These are phyloP conservation scores for Musa acuminata DNA, from an alignment of 176 grass and related monocot species.

Conservation along the genomic window DNA sequence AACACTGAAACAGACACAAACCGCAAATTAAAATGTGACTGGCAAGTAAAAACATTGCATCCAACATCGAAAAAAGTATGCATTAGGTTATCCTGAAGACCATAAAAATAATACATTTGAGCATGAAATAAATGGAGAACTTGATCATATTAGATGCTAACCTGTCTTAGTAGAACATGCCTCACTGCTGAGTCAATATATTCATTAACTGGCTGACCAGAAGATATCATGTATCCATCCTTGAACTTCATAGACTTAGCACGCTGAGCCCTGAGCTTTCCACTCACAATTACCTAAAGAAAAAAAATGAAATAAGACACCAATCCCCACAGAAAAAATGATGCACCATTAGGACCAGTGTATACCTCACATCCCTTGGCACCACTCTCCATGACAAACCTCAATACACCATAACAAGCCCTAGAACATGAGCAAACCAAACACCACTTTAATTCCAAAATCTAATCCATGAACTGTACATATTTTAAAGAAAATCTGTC, in stretches of 20 bases:
- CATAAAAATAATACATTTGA: background rate
- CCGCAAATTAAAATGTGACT: background rate
- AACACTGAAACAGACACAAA: background rate
- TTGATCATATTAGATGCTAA: background rate
- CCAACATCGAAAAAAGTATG: too few species aligned
- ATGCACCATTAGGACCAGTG: too few species aligned
- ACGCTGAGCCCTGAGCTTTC: too few species aligned
- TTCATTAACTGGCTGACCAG: conserved; percentile 3
- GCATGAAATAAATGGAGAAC: background rate
- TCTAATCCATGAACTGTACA: background rate
- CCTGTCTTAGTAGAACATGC: conserved; percentile 6
- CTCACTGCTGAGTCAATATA: conserved; percentile 4
- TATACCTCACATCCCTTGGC: too few species aligned
- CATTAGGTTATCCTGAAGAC: background rate
- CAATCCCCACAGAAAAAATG: too few species aligned
- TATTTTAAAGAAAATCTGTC: too few species aligned
- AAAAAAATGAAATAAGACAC: too few species aligned
- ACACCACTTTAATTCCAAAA: background rate
- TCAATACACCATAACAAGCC: too few species aligned
- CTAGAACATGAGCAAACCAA: background rate
- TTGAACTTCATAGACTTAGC: background rate
- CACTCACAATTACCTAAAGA: too few species aligned
- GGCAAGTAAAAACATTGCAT: background rate
- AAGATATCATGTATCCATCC: conserved; percentile 9
- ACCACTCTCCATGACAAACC: too few species aligned